phyloP scores from a whole-genome alignment of 179 eudicot species.

The Sideroxylon spinosum region DNA sequence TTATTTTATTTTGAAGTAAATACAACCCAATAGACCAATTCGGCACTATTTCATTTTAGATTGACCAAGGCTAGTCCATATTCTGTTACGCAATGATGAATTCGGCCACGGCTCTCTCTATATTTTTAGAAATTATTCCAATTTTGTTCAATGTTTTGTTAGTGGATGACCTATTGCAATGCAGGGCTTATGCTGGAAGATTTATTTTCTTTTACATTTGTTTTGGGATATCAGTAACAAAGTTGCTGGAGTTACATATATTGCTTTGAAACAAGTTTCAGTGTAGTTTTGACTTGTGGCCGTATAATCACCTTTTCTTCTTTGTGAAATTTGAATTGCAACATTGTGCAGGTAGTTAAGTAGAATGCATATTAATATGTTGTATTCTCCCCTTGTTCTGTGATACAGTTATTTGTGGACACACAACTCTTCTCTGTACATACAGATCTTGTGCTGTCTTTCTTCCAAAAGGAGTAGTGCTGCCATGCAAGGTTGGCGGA shows the following conservation, averaged over 20 bases:
- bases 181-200: neutral
- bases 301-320: neutral
- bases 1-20: no score
- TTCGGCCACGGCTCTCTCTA: neutral
- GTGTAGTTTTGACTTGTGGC: neutral
- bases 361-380: constrained; percentile 21
- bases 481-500: constrained; percentile 24
- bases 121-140: neutral
- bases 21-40: no score
- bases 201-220: neutral
- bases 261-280: neutral
- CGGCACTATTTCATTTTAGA: neutral
- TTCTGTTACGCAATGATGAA: neutral
- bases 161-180: neutral
- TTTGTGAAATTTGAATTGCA: neutral
- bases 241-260: no score
- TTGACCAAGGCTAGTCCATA: neutral
- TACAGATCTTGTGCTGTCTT: constrained; percentile 85
- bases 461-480: constrained; percentile 75
- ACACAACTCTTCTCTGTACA: constrained; percentile 95
- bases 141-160: neutral
- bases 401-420: constrained; percentile 69
- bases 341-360: neutral
- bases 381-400: constrained; percentile 14
- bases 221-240: neutral